Base-by-base conservation (phyloP, 345 rosid species). In the Dipteronia dyeriana region DNA sequence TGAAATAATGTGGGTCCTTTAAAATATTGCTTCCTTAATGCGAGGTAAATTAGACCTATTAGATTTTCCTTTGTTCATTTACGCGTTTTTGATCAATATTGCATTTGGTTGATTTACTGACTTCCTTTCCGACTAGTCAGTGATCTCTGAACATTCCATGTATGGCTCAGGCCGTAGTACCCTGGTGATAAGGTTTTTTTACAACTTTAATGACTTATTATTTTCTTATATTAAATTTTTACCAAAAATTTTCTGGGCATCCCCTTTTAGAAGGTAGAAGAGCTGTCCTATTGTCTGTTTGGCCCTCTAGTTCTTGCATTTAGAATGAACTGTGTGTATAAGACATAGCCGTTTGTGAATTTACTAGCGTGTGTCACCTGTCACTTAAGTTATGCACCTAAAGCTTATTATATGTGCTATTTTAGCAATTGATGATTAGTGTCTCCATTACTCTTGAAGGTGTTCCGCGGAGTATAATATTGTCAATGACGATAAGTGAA, bases 1-100 rank as follows among this genome's bases (percentile, higher is more conserved):
- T 92, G 97, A 94, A 97, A 81, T 97, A 90, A 89, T 53, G 61
- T 67, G 62, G 51, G 70, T 61, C 75, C 43, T 69, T 80, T 77
- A 43, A 11, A 22, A 53, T 63, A 12, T 64, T 77, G 43, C 74
- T 76, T 75, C 73, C 60, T 62, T 53, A 69, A 62, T 49, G 69
- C 77, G 83, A 87, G 98, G 99, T 96, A 89, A 26, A n/a, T 39
- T 59, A 57, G 57, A 70, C 39, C n/a, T 8, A 13, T 70, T 54
- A 41, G 29, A 57, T 63, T 64, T 68, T 72, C 23, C 43, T 75
- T 23, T 38, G 3, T 10, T 25, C 14, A 53, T 62, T 38, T 29
- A 59, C 22, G 10, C 9, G 11, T 63, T 49, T 39, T 17, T 68
- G 11, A 25, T 61, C 31, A 56, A 11, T 29, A 39, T 22, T 65